Conservation (phyloP, 345 rosid genomes). For the Populus deltoides region DNA sequence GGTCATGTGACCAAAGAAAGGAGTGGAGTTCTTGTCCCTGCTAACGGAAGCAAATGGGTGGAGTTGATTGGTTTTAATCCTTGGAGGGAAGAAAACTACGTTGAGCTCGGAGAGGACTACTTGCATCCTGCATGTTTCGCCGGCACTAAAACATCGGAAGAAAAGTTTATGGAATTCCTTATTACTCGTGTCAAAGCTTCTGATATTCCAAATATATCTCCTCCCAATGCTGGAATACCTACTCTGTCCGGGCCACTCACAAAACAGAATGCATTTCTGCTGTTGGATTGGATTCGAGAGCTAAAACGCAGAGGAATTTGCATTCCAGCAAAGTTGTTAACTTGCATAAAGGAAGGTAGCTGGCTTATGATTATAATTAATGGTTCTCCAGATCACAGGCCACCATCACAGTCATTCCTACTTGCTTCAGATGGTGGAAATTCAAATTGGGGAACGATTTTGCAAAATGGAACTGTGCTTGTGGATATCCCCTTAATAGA, state of each 20-base stretch:
- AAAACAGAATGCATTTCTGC: conserved; percentile 44
- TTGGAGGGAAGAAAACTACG: conserved; percentile 42
- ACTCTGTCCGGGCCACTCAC: conserved; percentile 48
- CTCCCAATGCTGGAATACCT: conserved; percentile 54
- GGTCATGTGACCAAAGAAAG: conserved; percentile 27
- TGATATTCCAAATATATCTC: conserved; percentile 52
- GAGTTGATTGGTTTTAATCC: conserved; percentile 47
- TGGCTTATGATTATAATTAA: conserved; percentile 55
- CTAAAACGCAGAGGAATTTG: neutral
- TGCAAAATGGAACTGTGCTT: conserved; percentile 49
- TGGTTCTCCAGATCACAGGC: conserved; percentile 38
- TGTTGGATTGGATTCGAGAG: conserved; percentile 51
- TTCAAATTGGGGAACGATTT: conserved; percentile 49
- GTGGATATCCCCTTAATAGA: conserved; percentile 70
- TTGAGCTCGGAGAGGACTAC: conserved; percentile 58
- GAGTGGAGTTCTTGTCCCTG: conserved; percentile 59
- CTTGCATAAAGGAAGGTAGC: conserved; percentile 46
- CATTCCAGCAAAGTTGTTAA: conserved; percentile 46
- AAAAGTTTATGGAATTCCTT: conserved; percentile 42
- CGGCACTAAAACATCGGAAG: conserved; percentile 28
- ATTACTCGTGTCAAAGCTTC: conserved; percentile 24
- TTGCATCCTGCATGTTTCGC: conserved; percentile 32
- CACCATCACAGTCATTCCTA: conserved; percentile 63
- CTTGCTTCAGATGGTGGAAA: conserved; percentile 17
- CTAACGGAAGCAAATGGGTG: conserved; percentile 61